Conservation (phyloP, 2,329 filamentous ascomycete genomes). For the Arachnopeziza araneosa region DNA sequence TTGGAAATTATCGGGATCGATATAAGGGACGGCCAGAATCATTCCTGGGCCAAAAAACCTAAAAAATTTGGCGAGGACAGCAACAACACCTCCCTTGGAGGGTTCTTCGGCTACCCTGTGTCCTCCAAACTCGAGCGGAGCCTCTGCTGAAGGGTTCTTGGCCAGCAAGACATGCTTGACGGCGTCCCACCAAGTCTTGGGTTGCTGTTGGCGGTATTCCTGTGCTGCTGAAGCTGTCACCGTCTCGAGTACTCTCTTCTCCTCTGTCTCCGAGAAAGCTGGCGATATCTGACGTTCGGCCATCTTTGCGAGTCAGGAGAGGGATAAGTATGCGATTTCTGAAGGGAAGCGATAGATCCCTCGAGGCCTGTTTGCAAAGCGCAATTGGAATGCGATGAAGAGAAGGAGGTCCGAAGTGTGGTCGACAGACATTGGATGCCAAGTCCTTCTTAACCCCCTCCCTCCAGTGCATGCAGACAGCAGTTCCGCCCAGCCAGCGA, state of each 20-base stretch:
- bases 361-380: no score
- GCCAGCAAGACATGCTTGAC: conserved; percentile 3
- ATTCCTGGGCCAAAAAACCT: conserved; percentile 2
- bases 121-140: conserved; percentile 4
- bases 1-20: conserved; percentile 5
- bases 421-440: no score
- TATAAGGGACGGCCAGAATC: background rate
- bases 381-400: no score
- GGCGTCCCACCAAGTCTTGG: background rate
- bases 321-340: no score
- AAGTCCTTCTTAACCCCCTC: no score
- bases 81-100: background rate
- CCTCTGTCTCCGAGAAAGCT: background rate
- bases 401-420: no score
- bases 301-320: background rate
- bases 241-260: background rate
- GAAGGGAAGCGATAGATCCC: no score
- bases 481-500: no score
- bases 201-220: background rate
- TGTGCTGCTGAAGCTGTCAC: background rate
- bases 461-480: no score
- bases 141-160: background rate
- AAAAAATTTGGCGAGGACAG: background rate
- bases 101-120: conserved; percentile 5
- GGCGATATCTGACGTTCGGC: background rate